These are phyloP conservation scores for Prunus mongolica DNA, from an alignment of 306 rosid species.

Conservation along the genomic window DNA sequence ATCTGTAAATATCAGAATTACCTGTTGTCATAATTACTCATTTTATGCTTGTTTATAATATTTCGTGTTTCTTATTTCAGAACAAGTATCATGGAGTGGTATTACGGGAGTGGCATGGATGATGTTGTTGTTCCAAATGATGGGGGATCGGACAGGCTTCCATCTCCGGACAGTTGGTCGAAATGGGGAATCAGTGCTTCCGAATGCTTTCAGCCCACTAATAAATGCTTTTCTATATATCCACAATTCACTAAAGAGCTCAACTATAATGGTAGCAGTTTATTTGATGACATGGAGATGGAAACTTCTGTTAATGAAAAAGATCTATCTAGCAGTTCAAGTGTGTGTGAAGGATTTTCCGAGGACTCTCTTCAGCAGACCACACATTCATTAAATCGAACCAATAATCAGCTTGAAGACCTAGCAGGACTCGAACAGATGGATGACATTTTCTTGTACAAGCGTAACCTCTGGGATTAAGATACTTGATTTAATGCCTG, in stretches of 20 bases:
- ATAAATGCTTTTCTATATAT: slow-evolving; percentile 28
- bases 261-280: slow-evolving; percentile 31
- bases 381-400: slow-evolving; percentile 24
- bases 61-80: slow-evolving; percentile 24
- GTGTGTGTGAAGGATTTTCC: slow-evolving; percentile 45
- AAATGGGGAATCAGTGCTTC: slow-evolving; percentile 55
- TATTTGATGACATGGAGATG: slow-evolving; percentile 37
- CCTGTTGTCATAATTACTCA: neutral
- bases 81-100: slow-evolving; percentile 57
- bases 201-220: slow-evolving; percentile 32
- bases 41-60: slow-evolving; percentile 1
- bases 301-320: slow-evolving; percentile 40
- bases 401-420: slow-evolving; percentile 45
- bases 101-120: slow-evolving; percentile 36
- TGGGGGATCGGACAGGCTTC: slow-evolving; percentile 47
- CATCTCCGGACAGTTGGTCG: slow-evolving; percentile 64
- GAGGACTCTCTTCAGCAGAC: slow-evolving; percentile 41
- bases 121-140: slow-evolving; percentile 50
- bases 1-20: neutral
- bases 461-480: slow-evolving; percentile 64
- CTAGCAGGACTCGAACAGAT: slow-evolving; percentile 45
- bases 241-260: slow-evolving; percentile 30
- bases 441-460: slow-evolving; percentile 80
- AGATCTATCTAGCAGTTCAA: slow-evolving; percentile 51
- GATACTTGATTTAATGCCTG: slow-evolving; percentile 53